Percentiles rank a stretch among this genome's conserved stretches.
phyloP scores from a whole-genome alignment of 2,329 filamentous ascomycete genomes.

The Pseudogymnoascus sp. region DNA sequence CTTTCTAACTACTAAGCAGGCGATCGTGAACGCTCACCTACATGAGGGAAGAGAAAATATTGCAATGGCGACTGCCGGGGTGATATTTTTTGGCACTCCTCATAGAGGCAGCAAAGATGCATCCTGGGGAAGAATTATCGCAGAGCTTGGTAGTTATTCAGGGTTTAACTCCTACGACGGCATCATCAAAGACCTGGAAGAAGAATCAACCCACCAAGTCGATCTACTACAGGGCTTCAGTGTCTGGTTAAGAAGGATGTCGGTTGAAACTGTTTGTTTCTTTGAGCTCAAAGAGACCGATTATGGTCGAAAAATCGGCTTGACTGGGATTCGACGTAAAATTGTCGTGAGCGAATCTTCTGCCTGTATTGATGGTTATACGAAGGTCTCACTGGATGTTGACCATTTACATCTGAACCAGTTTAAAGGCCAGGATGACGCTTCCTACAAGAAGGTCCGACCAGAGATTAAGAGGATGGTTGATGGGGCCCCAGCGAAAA shows the following conservation, averaged over 20 bases:
- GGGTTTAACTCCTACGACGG: not conserved
- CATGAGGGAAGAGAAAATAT: not conserved
- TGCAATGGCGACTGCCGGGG: not conserved
- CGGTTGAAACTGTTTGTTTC: not conserved
- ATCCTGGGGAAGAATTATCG: not conserved
- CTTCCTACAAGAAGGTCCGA: not conserved
- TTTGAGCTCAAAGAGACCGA: not conserved
- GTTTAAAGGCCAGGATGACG: not conserved
- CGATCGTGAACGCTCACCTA: not conserved
- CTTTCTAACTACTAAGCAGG: not conserved
- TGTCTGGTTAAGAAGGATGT: not conserved
- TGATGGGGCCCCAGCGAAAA: not conserved
- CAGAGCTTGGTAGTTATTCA: not conserved
- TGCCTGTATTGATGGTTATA: not conserved
- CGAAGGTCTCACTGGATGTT: not conserved
- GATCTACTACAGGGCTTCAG: not conserved
- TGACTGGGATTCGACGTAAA: not conserved
- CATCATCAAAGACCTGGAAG: conserved; percentile 7
- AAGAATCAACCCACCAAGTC: not conserved
- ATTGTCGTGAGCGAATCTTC: not conserved
- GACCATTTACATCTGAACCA: not conserved
- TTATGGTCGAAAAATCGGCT: not conserved
- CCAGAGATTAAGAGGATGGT: not conserved
- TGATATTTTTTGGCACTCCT: not conserved
- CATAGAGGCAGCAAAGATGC: not conserved